These are phyloP conservation scores for Mycena metata DNA, from an alignment of 768 basidiomycete genomes.

Conservation along the genomic window DNA sequence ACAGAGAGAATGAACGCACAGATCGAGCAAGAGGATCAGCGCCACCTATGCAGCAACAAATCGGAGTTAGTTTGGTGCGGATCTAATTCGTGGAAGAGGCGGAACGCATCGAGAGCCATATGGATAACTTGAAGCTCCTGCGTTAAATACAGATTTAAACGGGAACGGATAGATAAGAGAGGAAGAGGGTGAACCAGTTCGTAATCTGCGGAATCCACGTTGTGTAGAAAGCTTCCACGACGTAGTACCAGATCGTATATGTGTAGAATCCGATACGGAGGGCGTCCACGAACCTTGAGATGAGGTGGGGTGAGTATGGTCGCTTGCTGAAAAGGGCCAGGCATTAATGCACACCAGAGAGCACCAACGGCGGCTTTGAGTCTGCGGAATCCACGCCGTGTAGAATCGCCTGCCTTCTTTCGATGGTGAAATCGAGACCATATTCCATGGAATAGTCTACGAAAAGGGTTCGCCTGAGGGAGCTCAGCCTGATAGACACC, in stretches of 20 bases:
- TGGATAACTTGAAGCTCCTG: slow-evolving; percentile 29
- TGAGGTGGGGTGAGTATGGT: background rate
- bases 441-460: slow-evolving; percentile 17
- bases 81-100: background rate
- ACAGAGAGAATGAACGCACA: background rate
- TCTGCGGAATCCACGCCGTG: too few relatives aligned
- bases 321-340: too few relatives aligned
- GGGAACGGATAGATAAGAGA: background rate
- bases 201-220: slow-evolving; percentile 22
- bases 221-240: slow-evolving; percentile 18
- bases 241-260: slow-evolving; percentile 31
- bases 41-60: background rate
- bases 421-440: slow-evolving; percentile 10
- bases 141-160: background rate
- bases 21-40: slow-evolving; percentile 24
- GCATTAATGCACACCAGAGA: slow-evolving; percentile 10
- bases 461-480: slow-evolving; percentile 26
- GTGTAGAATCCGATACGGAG: slow-evolving; percentile 22
- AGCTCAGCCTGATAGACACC: background rate
- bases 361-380: too few relatives aligned
- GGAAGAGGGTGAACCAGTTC: slow-evolving; percentile 12
- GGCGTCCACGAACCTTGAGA: slow-evolving; percentile 12
- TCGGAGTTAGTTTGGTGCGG: background rate
- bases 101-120: slow-evolving; percentile 24
- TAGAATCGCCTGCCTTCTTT: slow-evolving; percentile 23